Conservation (phyloP, 257 asterid genomes). For the Osmanthus fragrans region DNA sequence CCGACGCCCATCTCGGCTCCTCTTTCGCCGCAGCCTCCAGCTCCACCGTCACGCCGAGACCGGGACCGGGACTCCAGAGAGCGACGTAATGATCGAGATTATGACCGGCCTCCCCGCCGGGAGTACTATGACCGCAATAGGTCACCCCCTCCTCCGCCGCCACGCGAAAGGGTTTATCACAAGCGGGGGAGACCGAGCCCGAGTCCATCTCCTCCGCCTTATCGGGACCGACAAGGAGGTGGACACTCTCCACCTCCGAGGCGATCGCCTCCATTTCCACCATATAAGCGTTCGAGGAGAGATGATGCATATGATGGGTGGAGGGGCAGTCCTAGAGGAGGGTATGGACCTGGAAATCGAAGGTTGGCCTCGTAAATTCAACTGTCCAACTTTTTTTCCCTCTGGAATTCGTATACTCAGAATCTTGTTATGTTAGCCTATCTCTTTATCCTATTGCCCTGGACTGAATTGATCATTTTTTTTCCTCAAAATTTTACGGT, state of each 20-base stretch:
- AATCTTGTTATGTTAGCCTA: background rate
- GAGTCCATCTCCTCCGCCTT: constrained; percentile 90
- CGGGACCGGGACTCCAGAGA: constrained; percentile 74
- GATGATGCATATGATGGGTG: constrained; percentile 76
- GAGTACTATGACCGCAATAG: background rate
- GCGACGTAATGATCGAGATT: constrained; percentile 74
- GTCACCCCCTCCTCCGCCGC: constrained; percentile 29
- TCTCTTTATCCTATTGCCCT: background rate
- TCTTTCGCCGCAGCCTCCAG: constrained; percentile 55
- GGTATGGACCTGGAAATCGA: constrained; percentile 75
- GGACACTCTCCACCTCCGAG: constrained; percentile 74
- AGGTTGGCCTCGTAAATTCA: constrained; percentile 44
- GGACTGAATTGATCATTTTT: background rate
- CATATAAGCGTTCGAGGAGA: constrained; percentile 69
- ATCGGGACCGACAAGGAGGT: constrained; percentile 75
- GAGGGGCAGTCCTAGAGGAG: constrained; percentile 93
- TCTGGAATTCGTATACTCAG: background rate
- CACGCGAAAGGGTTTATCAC: constrained; percentile 59
- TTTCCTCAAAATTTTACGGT: background rate
- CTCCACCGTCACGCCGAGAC: constrained; percentile 40
- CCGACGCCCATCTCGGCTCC: constrained; percentile 38
- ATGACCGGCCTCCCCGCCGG: constrained; percentile 56
- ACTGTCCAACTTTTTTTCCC: no score
- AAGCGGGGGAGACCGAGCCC: constrained; percentile 72
- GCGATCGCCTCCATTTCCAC: constrained; percentile 61